These are phyloP conservation scores for Aspergillus flavus DNA, from an alignment of 2,329 filamentous ascomycete genomes.

Conservation along the genomic window DNA sequence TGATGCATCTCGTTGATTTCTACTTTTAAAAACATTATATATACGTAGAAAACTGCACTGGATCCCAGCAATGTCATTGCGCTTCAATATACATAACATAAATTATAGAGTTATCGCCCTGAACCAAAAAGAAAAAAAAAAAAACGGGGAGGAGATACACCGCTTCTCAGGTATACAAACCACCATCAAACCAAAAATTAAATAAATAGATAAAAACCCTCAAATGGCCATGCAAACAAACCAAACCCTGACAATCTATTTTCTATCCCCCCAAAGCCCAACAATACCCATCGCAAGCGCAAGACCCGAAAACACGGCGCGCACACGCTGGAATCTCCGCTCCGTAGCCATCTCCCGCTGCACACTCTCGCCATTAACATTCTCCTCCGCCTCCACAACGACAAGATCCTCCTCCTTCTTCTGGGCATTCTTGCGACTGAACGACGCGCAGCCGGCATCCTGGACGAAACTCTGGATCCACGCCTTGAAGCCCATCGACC, in stretches of 20 bases:
- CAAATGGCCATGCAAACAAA: not conserved
- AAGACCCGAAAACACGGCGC: slow-evolving; percentile 43
- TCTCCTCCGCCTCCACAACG: slow-evolving; percentile 41
- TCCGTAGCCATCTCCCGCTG: slow-evolving; percentile 48
- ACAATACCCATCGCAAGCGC: slow-evolving; percentile 51
- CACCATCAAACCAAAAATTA: not conserved
- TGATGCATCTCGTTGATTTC: too few relatives aligned
- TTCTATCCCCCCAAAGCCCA: slow-evolving; percentile 51
- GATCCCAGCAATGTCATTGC: not conserved
- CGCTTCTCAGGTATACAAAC: not conserved
- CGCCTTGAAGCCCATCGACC: slow-evolving; percentile 55
- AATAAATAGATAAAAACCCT: slow-evolving; percentile 3
- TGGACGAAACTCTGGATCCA: slow-evolving; percentile 41
- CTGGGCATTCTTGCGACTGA: slow-evolving; percentile 18
- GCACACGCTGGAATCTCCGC: slow-evolving; percentile 39
- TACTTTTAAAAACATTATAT: too few relatives aligned
- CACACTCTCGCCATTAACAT: slow-evolving; percentile 50
- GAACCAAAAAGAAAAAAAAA: not conserved
- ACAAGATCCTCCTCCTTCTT: slow-evolving; percentile 43
- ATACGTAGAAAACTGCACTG: not conserved
- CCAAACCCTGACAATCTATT: not conserved
- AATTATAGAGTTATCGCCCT: not conserved
- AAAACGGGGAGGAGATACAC: not conserved
- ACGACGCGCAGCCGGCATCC: slow-evolving; percentile 41
- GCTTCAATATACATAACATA: slow-evolving; percentile 1